Base-by-base conservation (phyloP, 257 asterid species). In the Forsythia suspensa region DNA sequence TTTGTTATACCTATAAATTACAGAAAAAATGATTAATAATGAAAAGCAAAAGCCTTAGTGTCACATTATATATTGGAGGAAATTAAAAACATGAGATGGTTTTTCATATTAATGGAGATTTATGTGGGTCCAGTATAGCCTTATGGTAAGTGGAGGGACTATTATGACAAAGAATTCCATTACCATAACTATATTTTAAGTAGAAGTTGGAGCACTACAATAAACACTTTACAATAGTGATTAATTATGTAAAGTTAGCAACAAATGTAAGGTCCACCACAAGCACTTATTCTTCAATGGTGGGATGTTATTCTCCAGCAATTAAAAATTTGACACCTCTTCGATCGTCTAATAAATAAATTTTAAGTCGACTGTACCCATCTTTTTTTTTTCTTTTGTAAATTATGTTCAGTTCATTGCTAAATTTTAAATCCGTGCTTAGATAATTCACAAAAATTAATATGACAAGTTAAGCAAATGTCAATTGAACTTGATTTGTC, bases 101-200 rank as follows among this genome's bases (percentile, higher is more conserved):
- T 75, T 61, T 43, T 69, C 34, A 71, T 71, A 42, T 46, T 12
- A 65, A 68, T 77, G 82, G 74, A 76, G 41, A 44, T 20, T 34
- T 59, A 70, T 21, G 52, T 76, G 48, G 71, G 68, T 21, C 68
- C 68, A 61, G 37, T 15, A 20, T 61, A 24, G 69, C 37, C 37
- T 21, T 21, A 8, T 61, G 37, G 66, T 34, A 63, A 88, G 94
- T 91, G 97, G 94, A 73, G 86, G 79, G 86, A 83, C 89, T 87
- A 76, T 37, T 77, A 63, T 86, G 93, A 90, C 92, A 86, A 75
- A 82, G 89, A 86, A 80, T 83, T 76, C 90, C 91, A 89, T 87
- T 83, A 78, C 65, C n/a, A 34, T n/a, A 57, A 55, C 44, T 77
- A 70, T 18, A 75, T 42, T 66, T 79, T 42, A 80, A 81, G 67